phyloP scores from a whole-genome alignment of 768 basidiomycete species.

The Steccherinum ochraceum region DNA sequence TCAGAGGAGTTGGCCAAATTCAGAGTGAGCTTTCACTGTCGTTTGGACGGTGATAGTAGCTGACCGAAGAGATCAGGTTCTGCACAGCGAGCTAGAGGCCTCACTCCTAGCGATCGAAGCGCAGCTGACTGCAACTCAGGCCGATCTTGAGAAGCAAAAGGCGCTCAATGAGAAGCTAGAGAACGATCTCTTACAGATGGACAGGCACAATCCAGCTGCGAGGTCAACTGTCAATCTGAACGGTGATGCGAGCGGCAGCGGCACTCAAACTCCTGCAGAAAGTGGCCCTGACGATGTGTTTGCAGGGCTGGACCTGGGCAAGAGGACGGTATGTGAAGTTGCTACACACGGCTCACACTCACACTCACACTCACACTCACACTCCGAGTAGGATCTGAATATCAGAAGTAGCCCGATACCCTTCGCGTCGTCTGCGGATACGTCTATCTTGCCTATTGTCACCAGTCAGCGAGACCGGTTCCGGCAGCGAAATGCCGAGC shows the following conservation, averaged over 20 bases:
- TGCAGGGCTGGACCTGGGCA: constrained; percentile 68
- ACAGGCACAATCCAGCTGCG: constrained; percentile 41
- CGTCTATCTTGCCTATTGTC: constrained; percentile 96
- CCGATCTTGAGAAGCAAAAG: constrained; percentile 74
- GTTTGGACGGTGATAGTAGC: not conserved
- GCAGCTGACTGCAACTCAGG: constrained; percentile 49
- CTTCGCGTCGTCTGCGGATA: constrained; percentile 74
- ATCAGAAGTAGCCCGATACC: constrained; percentile 54
- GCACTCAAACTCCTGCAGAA: constrained; percentile 15
- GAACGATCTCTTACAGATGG: constrained; percentile 80
- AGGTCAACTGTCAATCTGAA: constrained; percentile 10
- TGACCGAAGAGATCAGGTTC: constrained; percentile 54
- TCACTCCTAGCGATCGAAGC: constrained; percentile 53
- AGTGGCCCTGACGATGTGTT: constrained; percentile 47
- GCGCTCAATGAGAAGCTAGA: constrained; percentile 86
- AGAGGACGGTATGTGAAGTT: constrained; percentile 36
- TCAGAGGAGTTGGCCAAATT: constrained; percentile 91
- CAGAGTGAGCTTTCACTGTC: constrained; percentile 43
- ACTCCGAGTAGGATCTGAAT: not conserved
- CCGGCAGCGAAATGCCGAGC: constrained; percentile 91
- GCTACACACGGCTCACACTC: no score
- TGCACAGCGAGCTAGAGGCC: constrained; percentile 75
- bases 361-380: no score
- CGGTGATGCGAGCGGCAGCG: constrained; percentile 22
- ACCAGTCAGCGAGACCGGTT: constrained; percentile 98